Evolutionary conservation across 2,329 filamentous ascomycete species (phyloP), one percentile per base, ranked within the genome.

Genomic region (Fragosphaeria purpurea): DNA sequence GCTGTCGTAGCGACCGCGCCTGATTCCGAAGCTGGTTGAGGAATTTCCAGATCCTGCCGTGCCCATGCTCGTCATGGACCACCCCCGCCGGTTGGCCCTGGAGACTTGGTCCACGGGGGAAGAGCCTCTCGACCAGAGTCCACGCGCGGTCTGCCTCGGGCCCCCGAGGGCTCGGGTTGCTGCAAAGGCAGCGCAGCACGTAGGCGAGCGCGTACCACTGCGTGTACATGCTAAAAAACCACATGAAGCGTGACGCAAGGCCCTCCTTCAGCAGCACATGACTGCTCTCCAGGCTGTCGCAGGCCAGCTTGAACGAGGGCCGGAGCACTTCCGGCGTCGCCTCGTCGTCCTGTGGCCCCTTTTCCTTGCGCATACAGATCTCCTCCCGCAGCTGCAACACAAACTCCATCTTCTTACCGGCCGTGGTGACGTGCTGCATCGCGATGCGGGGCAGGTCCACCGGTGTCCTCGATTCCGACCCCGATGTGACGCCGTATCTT

Each of bases 201-300:
- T 49, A 49, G 7, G 47, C 47, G 4, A 49, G 47, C 11, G 47
- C 47, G 22, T 49, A 49, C 47, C 47, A 49, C 41, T 49, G 47
- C 34, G 47, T 49, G 41, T 49, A 49, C 12, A 42, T 49, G 41
- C 4, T 31, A n/a, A 49, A 49, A 30, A 49, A 44, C 47, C 47
- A 49, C 12, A 12, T 35, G n/a, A 33, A 44, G 5, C 9, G 47
- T 1, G 41, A 22, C 13, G 41, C 40, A 3, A 7, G 6, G 47
- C 47, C 32, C 13, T 44, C 41, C 4, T 40, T 22, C 11, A 9
- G 10, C 11, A 49, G 41, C 2, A 35, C 31, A 9, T 35, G 41
- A 34, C 47, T 49, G 41, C 47, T 39, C 2, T 31, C 34, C 7
- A 49, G 11, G 22, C 30, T 12, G 5, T 44, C 47, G 7, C 47